These are phyloP conservation scores for Lichtheimia ramosa DNA, from an alignment of 371 early-diverging fungal species.

Conservation along the genomic window DNA sequence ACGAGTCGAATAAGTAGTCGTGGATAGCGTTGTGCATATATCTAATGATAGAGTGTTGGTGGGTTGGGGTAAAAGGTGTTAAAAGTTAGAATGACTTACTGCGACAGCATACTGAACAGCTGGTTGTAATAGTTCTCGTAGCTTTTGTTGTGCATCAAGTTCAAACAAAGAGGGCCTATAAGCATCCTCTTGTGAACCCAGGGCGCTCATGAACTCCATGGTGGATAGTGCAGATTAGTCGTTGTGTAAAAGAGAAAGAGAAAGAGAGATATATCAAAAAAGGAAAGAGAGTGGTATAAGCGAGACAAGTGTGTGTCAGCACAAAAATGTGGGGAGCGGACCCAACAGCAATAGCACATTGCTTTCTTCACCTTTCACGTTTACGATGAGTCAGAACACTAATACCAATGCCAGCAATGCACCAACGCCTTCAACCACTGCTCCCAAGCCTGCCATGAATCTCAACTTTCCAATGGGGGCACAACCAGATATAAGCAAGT, in stretches of 20 bases:
- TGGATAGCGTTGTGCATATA: conserved; percentile 91
- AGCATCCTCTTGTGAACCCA: conserved; percentile 71
- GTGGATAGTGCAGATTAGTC: conserved; percentile 3
- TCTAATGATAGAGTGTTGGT: conserved; percentile 26
- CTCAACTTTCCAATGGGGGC: conserved; percentile 71
- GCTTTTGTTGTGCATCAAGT: conserved; percentile 82
- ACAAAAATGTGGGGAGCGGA: conserved; percentile 1
- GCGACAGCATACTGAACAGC: conserved; percentile 85
- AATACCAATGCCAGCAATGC: not conserved
- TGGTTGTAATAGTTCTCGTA: conserved; percentile 81
- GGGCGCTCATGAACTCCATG: conserved; percentile 88
- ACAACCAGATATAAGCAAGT: conserved; percentile 79
- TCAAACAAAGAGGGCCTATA: conserved; percentile 89
- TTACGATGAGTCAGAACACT: not conserved
- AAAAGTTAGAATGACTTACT: conserved; percentile 56
- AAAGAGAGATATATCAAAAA: not conserved
- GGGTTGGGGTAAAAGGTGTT: not conserved
- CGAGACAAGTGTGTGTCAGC: not conserved
- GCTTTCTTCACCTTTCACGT: not conserved
- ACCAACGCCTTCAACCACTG: not conserved
- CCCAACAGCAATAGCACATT: not conserved
- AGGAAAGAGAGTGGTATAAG: conserved; percentile 5
- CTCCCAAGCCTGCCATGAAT: conserved; percentile 3
- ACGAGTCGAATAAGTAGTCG: conserved; percentile 76
- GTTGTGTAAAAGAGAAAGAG: not conserved